Conservation (phyloP, 176 grass and related monocot species). For the Phoenix dactylifera region DNA sequence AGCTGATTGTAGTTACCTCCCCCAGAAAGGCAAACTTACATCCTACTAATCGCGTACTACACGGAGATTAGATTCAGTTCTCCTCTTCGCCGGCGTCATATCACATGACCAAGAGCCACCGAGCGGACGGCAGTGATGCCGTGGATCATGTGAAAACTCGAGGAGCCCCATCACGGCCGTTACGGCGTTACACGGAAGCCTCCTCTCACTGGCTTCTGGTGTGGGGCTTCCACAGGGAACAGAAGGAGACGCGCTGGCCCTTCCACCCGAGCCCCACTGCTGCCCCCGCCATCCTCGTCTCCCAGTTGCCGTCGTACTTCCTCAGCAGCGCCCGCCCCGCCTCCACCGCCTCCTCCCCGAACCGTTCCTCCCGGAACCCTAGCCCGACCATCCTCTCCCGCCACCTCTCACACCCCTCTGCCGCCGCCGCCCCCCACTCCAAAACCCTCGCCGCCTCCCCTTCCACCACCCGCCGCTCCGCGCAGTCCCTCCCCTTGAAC, state of each 20-base stretch:
- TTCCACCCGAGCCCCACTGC: slow-evolving; percentile 76
- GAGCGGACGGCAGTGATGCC: no score
- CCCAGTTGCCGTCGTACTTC: slow-evolving; percentile 90
- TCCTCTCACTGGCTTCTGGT: neutral
- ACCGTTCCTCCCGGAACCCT: slow-evolving; percentile 54
- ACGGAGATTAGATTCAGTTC: no score
- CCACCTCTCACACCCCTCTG: slow-evolving; percentile 49
- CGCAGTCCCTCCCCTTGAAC: slow-evolving; percentile 72
- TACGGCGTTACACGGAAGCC: no score
- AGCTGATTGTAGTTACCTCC: no score
- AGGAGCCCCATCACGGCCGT: no score
- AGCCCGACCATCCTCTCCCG: slow-evolving; percentile 51
- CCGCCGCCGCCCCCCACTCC: neutral
- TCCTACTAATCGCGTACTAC: no score
- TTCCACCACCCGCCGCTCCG: slow-evolving; percentile 59
- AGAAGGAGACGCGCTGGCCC: slow-evolving; percentile 75
- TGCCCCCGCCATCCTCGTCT: slow-evolving; percentile 23
- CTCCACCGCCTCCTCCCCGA: slow-evolving; percentile 68
- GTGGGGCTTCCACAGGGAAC: slow-evolving; percentile 68
- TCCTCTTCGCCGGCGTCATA: no score
- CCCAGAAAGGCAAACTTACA: no score
- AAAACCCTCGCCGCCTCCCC: slow-evolving; percentile 47
- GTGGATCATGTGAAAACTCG: no score
- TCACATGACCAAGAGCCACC: no score
- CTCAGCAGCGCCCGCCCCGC: slow-evolving; percentile 55